These are phyloP conservation scores for Quercus parvula DNA, from an alignment of 306 rosid genomes.

Conservation along the genomic window DNA sequence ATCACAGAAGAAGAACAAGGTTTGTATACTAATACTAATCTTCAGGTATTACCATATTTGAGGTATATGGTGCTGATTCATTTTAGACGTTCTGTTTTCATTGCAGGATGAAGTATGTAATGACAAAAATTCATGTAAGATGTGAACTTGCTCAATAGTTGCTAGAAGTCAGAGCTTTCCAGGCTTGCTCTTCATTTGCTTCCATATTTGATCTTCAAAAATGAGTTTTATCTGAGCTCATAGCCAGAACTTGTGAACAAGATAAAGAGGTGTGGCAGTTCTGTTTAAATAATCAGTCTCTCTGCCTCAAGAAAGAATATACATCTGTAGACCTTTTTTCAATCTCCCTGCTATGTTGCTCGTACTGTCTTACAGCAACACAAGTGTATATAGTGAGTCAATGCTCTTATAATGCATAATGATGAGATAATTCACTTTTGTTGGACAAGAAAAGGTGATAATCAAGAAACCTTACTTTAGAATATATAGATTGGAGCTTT, in stretches of 20 bases:
- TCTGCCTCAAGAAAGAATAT: too few species aligned
- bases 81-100: not conserved
- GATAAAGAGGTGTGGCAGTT: not conserved
- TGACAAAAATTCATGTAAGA: constrained; percentile 58
- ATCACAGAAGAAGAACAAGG: constrained; percentile 63
- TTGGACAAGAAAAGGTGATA: not conserved
- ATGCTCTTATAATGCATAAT: not conserved
- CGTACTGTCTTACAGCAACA: too few species aligned
- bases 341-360: too few species aligned
- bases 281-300: too few species aligned
- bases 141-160: constrained; percentile 31
- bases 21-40: constrained; percentile 14
- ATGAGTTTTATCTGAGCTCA: not conserved
- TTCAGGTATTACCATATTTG: not conserved
- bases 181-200: not conserved
- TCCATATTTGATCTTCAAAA: not conserved
- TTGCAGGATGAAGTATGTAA: constrained; percentile 67
- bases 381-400: too few species aligned
- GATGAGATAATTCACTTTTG: not conserved
- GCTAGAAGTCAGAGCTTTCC: not conserved
- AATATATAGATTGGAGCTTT: not conserved
- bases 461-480: not conserved
- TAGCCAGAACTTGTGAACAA: not conserved
- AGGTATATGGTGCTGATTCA: constrained; percentile 3
- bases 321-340: too few species aligned